Conservation (phyloP, 2,329 filamentous ascomycete genomes). For the Ophiocordyceps polyrhachis-furcata region DNA sequence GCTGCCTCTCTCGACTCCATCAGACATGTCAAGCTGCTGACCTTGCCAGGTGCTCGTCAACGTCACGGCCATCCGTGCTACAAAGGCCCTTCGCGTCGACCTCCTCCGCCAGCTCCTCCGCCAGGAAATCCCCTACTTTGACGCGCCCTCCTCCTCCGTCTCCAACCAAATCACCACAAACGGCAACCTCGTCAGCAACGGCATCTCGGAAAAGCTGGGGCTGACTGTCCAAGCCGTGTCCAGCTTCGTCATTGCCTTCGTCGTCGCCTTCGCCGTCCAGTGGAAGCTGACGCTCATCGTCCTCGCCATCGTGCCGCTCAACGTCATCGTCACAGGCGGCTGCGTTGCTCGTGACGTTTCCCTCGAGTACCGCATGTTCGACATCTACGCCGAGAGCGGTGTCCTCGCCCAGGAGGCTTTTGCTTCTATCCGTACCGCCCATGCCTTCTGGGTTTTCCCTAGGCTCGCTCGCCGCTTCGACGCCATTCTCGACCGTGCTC, state of each 20-base stretch:
- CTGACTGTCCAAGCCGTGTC: constrained; percentile 20
- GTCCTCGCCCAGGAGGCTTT: constrained; percentile 30
- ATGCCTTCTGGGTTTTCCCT: constrained; percentile 30
- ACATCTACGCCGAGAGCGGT: constrained; percentile 21
- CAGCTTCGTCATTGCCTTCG: constrained; percentile 19
- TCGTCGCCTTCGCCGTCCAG: constrained; percentile 20
- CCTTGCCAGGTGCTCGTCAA: constrained; percentile 12
- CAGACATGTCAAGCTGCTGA: background rate
- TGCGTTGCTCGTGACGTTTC: constrained; percentile 20
- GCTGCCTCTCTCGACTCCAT: background rate
- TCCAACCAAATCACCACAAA: constrained; percentile 29
- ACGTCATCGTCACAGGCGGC: constrained; percentile 19
- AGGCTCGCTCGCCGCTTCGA: constrained; percentile 23
- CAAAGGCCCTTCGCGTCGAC: constrained; percentile 17
- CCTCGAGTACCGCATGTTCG: constrained; percentile 24
- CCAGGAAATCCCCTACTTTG: constrained; percentile 38
- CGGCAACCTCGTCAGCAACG: constrained; percentile 24
- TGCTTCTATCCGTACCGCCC: constrained; percentile 27
- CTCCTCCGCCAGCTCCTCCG: constrained; percentile 20
- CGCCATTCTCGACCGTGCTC: constrained; percentile 20
- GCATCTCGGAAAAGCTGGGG: constrained; percentile 26
- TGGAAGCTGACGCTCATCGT: constrained; percentile 25
- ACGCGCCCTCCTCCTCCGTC: constrained; percentile 24
- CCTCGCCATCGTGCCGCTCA: constrained; percentile 25
- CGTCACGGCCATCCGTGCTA: constrained; percentile 18